Base-by-base conservation (phyloP, 106 monocot genomes). In the Platanthera guangdongensis region DNA sequence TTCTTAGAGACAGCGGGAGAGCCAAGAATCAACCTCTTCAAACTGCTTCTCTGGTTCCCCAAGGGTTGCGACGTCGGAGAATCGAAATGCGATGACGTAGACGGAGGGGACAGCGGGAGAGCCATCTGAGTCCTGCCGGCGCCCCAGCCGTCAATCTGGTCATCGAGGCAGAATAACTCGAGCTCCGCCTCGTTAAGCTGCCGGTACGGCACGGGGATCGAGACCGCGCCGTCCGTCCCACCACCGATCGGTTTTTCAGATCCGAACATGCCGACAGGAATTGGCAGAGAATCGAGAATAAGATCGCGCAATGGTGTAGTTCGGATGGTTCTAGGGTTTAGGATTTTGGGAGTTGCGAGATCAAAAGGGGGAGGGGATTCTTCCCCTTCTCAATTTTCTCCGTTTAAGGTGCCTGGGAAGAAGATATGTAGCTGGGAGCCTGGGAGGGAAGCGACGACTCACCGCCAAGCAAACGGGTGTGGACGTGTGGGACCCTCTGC, bases 11-110 rank as follows among this genome's bases (percentile, higher is more conserved):
- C n/a, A n/a, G n/a, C n/a, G n/a, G n/a, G n/a, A n/a, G 78, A 90
- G 6, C 88, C 85, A 15, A 93, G 88, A 52, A 90, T 63, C 79
- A 95, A 74, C 83, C 81, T 93, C 88, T 72, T 87, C 77, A 78
- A 71, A 73, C 85, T 86, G 57, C 77, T 84, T 25, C 81, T 21
- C 12, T 65, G 76, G 9, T 60, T 15, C 25, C 11, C 51, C 8
- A 8, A 68, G 72, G 16, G 78, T 47, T 25, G 67, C 22, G 48
- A 75, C 4, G n/a, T 54, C 9, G 16, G 55, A 57, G 47, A 57
- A 5, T 4, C 70, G 63, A n/a, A 72, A 73, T 52, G 54, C 30
- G 70, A 45, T 1, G 73, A 82, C 9, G 75, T 77, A 62, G 81
- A 75, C 11, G 70, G 70, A 50, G 54, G 11, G 46, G 45, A 48